A percentile compares a stretch with the other conserved stretches of the same genome.
These are phyloP conservation scores for Flaveria robusta DNA, from an alignment of 129 eudicot species.

Conservation along the genomic window DNA sequence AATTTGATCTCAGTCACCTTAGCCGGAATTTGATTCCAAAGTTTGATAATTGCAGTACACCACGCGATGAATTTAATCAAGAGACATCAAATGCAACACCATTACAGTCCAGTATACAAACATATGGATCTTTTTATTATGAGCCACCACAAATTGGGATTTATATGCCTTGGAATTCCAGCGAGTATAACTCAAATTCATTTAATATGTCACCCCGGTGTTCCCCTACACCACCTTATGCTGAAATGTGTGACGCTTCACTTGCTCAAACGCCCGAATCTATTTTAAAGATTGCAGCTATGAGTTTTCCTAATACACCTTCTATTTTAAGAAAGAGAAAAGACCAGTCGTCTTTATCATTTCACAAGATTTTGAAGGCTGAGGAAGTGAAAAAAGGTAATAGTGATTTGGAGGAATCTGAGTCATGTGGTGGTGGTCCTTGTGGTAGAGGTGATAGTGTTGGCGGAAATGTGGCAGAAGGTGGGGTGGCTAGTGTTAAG, in stretches of 20 bases:
- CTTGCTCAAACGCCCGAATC: conserved; percentile 68
- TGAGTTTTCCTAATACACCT: conserved; percentile 85
- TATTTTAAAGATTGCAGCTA: conserved; percentile 80
- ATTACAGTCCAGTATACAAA: conserved; percentile 39
- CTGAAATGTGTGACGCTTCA: conserved; percentile 39
- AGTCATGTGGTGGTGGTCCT: conserved; percentile 33
- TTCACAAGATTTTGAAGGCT: conserved; percentile 39
- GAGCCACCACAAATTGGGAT: conserved; percentile 64
- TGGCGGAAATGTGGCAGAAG: conserved; percentile 11
- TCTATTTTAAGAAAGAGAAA: conserved; percentile 85
- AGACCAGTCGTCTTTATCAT: conserved; percentile 28
- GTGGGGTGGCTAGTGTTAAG: conserved; percentile 33
- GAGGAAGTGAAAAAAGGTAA: conserved; percentile 31
- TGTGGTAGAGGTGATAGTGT: conserved; percentile 31
- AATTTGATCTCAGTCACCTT: conserved; percentile 38
- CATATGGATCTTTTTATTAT: conserved; percentile 62
- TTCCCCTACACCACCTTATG: conserved; percentile 71
- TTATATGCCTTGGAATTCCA: conserved; percentile 39
- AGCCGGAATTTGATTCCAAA: conserved; percentile 37
- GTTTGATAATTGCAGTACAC: conserved; percentile 41
- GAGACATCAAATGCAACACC: conserved; percentile 42
- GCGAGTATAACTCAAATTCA: conserved; percentile 42
- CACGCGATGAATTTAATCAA: conserved; percentile 30
- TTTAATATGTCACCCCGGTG: conserved; percentile 35
- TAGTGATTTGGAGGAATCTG: conserved; percentile 36